These are phyloP conservation scores for Emericellopsis terricola DNA, from an alignment of 495 filamentous ascomycete genomes.

Conservation along the genomic window DNA sequence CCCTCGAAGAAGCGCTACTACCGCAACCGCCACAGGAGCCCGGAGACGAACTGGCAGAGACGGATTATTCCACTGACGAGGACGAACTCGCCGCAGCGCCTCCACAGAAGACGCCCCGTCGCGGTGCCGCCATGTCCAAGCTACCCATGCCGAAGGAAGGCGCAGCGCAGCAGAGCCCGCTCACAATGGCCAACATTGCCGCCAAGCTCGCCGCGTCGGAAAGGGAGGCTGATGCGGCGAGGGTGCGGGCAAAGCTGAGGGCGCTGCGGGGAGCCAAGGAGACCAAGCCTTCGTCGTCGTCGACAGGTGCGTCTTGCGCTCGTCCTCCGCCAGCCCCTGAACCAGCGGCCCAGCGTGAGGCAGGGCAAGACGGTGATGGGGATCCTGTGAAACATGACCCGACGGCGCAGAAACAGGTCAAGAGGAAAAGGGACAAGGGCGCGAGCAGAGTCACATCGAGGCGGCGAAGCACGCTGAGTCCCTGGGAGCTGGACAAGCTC, in stretches of 20 bases:
- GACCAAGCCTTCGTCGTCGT: no score
- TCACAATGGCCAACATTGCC: constrained; percentile 33
- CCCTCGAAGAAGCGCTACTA: constrained; percentile 8
- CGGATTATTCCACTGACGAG: background rate
- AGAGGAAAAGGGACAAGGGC: constrained; percentile 25
- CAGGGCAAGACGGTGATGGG: constrained; percentile 1
- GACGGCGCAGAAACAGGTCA: constrained; percentile 5
- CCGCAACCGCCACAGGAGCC: constrained; percentile 14
- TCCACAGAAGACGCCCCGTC: constrained; percentile 3
- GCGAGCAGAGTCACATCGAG: constrained; percentile 30
- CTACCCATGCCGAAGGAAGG: constrained; percentile 19
- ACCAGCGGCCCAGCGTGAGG: constrained; percentile 1
- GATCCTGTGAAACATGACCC: constrained; percentile 1
- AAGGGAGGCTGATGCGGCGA: constrained; percentile 35
- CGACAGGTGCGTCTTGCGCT: no score
- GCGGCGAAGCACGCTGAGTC: constrained; percentile 50
- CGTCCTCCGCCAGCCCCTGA: background rate
- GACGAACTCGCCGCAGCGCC: background rate
- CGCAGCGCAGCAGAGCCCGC: constrained; percentile 25
- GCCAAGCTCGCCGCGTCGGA: constrained; percentile 37
- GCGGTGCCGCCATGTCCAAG: constrained; percentile 18
- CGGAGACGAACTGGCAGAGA: constrained; percentile 8
- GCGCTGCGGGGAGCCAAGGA: constrained; percentile 9
- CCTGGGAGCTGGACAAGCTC: constrained; percentile 51
- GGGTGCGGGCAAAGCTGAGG: constrained; percentile 34